These are phyloP conservation scores for Ilex paraguariensis DNA, from an alignment of 305 asterid species.

Conservation along the genomic window DNA sequence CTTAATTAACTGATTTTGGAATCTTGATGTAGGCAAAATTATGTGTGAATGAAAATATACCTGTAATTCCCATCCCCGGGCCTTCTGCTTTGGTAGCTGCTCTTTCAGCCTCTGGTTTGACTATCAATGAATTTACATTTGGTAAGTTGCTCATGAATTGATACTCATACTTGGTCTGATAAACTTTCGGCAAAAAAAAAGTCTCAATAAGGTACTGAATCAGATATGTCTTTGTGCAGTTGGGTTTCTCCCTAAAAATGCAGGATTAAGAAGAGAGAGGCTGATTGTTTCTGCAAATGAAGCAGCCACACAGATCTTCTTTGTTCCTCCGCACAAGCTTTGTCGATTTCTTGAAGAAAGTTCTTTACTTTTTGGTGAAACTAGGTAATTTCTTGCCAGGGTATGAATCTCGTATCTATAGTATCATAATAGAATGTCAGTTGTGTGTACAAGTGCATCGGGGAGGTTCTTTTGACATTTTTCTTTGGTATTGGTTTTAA, in stretches of 20 bases:
- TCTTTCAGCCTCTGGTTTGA: constrained; percentile 87
- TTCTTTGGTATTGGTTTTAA: too few species aligned
- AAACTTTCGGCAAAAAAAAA: too few species aligned
- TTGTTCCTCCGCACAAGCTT: constrained; percentile 88
- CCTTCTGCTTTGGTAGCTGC: constrained; percentile 88
- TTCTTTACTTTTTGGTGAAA: constrained; percentile 52
- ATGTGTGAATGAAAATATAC: constrained; percentile 56
- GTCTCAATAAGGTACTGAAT: too few species aligned
- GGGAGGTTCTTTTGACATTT: too few species aligned
- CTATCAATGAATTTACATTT: constrained; percentile 76
- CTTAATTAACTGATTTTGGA: constrained; percentile 3
- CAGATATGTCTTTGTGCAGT: constrained; percentile 37
- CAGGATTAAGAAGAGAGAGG: constrained; percentile 73
- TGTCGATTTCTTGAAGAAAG: constrained; percentile 71
- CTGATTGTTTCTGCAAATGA: constrained; percentile 60
- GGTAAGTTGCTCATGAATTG: constrained; percentile 36
- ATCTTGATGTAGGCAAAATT: constrained; percentile 57
- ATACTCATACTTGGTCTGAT: background rate
- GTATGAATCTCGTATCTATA: too few species aligned
- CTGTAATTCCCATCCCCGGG: constrained; percentile 79
- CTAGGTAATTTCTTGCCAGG: constrained; percentile 38
- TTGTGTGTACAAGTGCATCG: too few species aligned
- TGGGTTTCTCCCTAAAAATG: constrained; percentile 91
- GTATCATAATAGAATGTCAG: too few species aligned
- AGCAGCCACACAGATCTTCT: constrained; percentile 72